Evolutionary conservation across 108 stramenopile genomes (phyloP), one percentile per base, ranked within the genome.

Genomic region (Cyclotella atomus): DNA sequence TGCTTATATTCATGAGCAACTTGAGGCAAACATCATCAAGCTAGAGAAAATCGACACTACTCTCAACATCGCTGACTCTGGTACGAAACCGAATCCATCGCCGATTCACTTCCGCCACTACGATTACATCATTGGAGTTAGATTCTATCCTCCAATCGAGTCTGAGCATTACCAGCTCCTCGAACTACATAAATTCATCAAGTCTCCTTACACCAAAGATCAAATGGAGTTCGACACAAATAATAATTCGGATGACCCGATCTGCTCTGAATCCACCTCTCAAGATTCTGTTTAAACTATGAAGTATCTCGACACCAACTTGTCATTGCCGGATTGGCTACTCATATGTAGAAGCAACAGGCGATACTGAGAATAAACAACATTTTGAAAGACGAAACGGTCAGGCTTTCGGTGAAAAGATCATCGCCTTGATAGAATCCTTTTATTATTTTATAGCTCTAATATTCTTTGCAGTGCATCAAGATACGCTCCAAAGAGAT

Each of bases 361-460:
- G 16, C 9, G n/a, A 49, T 49, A n/a, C n/a, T 12, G 47, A 49
- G 47, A 49, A n/a, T 10, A n/a, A 4, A 12, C 4, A n/a, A n/a
- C 4, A n/a, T 49, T n/a, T 17, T 4, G 4, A 4, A 4, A 17
- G 24, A 59, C 8, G 23, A 59, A 59, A 25, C 4, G 57, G 12
- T n/a, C 57, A 59, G 57, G 57, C 57, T 59, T 59, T 59, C n/a
- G 57, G 57, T 59, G 57, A 59, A 59, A 59, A 25, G 23, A 59
- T 25, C 57, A 59, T 59, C 24, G 57, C 57, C 57, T 15, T 59
- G 57, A 25, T 59, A 59, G 57, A 59, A n/a, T n/a, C 12, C 12
- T n/a, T 34, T 59, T 15, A 59, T 59, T 59, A 41, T 12, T 41
- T 41, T 41, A 41, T 41, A 9, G 38, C 12, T 12, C 12, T 34